phyloP scores from a whole-genome alignment of 1,284 basidiomycete genomes.

The Trichosporon sp. region DNA sequence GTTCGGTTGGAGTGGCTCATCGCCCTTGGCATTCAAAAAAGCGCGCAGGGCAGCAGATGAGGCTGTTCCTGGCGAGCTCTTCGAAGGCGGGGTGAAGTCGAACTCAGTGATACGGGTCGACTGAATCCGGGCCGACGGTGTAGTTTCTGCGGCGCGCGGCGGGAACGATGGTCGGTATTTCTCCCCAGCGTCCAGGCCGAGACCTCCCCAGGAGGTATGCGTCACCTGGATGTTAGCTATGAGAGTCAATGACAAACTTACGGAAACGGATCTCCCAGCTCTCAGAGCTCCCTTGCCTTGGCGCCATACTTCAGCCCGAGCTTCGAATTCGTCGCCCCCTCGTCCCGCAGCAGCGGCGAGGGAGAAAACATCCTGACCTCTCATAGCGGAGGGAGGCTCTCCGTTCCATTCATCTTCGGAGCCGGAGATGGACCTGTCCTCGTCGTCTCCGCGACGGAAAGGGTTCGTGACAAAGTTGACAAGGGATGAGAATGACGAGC shows the following conservation, averaged over 20 bases:
- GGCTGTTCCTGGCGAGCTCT: background rate
- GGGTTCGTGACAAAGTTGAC: slow-evolving; percentile 30
- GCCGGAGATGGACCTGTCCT: slow-evolving; percentile 36
- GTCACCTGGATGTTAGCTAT: slow-evolving; percentile 3
- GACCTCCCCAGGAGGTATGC: slow-evolving; percentile 9
- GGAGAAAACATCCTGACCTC: slow-evolving; percentile 35
- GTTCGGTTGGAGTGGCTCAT: slow-evolving; percentile 25
- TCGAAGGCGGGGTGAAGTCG: slow-evolving; percentile 4
- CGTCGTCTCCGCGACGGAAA: slow-evolving; percentile 22
- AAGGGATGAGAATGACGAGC: slow-evolving; percentile 17
- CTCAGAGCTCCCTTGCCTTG: slow-evolving; percentile 10
- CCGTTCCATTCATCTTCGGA: slow-evolving; percentile 46
- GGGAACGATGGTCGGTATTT: slow-evolving; percentile 4
- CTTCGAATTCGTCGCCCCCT: slow-evolving; percentile 28
- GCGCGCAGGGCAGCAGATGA: slow-evolving; percentile 29
- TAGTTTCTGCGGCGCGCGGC: background rate
- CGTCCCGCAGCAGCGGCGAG: slow-evolving; percentile 34
- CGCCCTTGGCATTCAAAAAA: slow-evolving; percentile 36
- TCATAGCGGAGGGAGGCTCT: slow-evolving; percentile 25
- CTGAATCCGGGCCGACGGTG: background rate
- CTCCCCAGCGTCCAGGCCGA: slow-evolving; percentile 5
- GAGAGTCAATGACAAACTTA: background rate
- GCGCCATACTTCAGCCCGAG: slow-evolving; percentile 29
- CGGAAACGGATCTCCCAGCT: background rate
- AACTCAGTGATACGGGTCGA: background rate